Evolutionary conservation across 306 rosid species (phyloP).

Genomic region (Canavalia ensiformis): DNA sequence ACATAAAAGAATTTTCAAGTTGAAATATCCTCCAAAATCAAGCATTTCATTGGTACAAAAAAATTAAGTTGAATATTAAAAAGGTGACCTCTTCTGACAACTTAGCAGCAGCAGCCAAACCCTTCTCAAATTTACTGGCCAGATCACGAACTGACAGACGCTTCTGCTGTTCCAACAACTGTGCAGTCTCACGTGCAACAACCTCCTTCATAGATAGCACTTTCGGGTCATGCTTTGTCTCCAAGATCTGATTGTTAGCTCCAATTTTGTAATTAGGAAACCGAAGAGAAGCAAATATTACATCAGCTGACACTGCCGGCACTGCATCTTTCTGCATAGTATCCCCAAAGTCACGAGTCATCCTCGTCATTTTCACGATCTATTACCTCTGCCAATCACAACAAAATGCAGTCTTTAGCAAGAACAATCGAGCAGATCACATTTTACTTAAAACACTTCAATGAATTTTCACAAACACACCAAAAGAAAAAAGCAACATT

Average conservation of each 20-base stretch:
- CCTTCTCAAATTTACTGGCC: slow-evolving; percentile 90
- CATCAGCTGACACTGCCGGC: slow-evolving; percentile 81
- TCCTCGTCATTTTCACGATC: slow-evolving; percentile 72
- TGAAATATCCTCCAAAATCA: slow-evolving; percentile 25
- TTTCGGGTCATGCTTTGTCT: slow-evolving; percentile 73
- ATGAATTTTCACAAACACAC: not conserved
- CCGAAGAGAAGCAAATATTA: slow-evolving; percentile 77
- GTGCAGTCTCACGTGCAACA: slow-evolving; percentile 93
- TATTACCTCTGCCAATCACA: slow-evolving; percentile 55
- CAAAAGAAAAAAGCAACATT: slow-evolving; percentile 22
- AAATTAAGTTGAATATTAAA: not conserved
- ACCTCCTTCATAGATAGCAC: slow-evolving; percentile 87
- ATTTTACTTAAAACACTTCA: slow-evolving; percentile 9
- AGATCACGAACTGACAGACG: slow-evolving; percentile 93
- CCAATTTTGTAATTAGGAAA: slow-evolving; percentile 91
- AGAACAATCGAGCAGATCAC: not conserved
- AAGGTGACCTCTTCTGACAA: slow-evolving; percentile 84
- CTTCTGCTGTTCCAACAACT: slow-evolving; percentile 88
- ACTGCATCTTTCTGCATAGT: slow-evolving; percentile 74
- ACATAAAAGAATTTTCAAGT: slow-evolving; percentile 9
- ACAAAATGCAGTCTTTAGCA: slow-evolving; percentile 37
- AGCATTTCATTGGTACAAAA: not conserved
- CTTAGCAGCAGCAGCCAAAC: slow-evolving; percentile 97
- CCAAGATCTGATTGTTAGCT: slow-evolving; percentile 80
- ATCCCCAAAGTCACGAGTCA: slow-evolving; percentile 75